A percentile compares a stretch with the other conserved stretches of the same genome.
phyloP scores from a whole-genome alignment of 441 rosid genomes.

The Populus trichocarpa region DNA sequence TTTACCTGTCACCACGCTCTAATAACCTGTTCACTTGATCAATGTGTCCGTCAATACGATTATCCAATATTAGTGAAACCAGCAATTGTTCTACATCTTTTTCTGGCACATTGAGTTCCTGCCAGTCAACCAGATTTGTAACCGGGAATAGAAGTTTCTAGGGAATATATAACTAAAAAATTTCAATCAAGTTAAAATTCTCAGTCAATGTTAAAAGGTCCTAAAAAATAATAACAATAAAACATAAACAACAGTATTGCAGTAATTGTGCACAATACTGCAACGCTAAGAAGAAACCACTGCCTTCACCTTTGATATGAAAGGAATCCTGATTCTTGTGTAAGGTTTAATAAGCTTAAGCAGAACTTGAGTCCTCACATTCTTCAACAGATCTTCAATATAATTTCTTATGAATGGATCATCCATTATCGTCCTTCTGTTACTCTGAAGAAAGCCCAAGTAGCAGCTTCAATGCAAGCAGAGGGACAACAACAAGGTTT shows the following conservation, averaged over 20 bases:
- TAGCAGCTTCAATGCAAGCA: slow-evolving; percentile 10
- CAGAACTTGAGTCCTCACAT: slow-evolving; percentile 94
- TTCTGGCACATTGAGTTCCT: slow-evolving; percentile 97
- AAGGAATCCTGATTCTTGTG: slow-evolving; percentile 87
- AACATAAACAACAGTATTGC: not conserved
- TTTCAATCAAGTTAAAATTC: not conserved
- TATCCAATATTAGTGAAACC: slow-evolving; percentile 87
- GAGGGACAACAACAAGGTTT: not conserved
- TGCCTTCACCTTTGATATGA: slow-evolving; percentile 69
- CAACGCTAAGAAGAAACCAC: not conserved
- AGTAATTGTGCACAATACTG: not conserved
- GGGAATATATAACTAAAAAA: no score
- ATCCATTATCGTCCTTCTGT: slow-evolving; percentile 94
- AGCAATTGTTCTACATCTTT: slow-evolving; percentile 90
- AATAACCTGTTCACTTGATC: slow-evolving; percentile 92
- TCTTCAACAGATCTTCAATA: slow-evolving; percentile 94
- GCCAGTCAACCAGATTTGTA: slow-evolving; percentile 14
- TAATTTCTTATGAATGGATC: slow-evolving; percentile 93
- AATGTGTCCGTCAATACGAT: slow-evolving; percentile 91
- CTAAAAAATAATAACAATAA: not conserved
- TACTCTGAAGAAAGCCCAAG: slow-evolving; percentile 52
- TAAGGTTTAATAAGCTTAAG: slow-evolving; percentile 98
- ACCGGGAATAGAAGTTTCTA: not conserved
- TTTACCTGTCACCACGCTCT: slow-evolving; percentile 86
- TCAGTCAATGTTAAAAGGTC: slow-evolving; percentile 1